Evolutionary conservation across 164 flowering plant species (phyloP).

Genomic region (Santalum album): DNA sequence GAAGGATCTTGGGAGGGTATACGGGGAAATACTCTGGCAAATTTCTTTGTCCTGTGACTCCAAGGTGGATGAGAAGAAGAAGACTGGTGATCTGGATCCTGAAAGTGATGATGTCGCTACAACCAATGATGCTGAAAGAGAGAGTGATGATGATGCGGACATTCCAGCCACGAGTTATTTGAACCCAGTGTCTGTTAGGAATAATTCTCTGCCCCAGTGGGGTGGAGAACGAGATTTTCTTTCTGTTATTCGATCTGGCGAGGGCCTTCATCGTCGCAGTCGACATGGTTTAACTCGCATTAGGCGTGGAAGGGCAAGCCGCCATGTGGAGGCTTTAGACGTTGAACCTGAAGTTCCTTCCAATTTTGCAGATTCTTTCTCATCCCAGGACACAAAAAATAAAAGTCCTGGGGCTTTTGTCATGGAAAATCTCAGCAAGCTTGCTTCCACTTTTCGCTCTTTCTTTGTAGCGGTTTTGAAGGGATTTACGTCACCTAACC

Average conservation of each 20-base stretch:
- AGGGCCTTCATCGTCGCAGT: constrained; percentile 60
- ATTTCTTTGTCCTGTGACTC: constrained; percentile 58
- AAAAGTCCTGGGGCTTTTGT: constrained; percentile 61
- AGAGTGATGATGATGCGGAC: constrained; percentile 66
- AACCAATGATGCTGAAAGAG: constrained; percentile 48
- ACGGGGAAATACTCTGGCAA: constrained; percentile 80
- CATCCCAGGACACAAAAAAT: constrained; percentile 44
- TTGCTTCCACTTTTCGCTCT: constrained; percentile 49
- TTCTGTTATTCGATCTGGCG: constrained; percentile 59
- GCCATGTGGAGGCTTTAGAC: constrained; percentile 60
- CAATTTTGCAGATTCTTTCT: constrained; percentile 34
- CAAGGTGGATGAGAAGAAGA: constrained; percentile 60
- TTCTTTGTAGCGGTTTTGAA: constrained; percentile 65
- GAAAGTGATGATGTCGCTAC: constrained; percentile 37
- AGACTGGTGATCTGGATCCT: constrained; percentile 34
- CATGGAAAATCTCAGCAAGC: constrained; percentile 57
- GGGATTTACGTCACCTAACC: constrained; percentile 66
- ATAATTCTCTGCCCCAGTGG: constrained; percentile 50
- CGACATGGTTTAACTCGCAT: constrained; percentile 66
- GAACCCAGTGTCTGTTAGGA: constrained; percentile 61
- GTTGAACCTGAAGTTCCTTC: constrained; percentile 49
- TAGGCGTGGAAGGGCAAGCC: constrained; percentile 59
- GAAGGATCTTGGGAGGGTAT: constrained; percentile 64
- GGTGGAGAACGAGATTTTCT: constrained; percentile 61
- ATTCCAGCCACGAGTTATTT: constrained; percentile 45